Evolutionary conservation across 257 asterid species (phyloP).

Genomic region (Striga asiatica): DNA sequence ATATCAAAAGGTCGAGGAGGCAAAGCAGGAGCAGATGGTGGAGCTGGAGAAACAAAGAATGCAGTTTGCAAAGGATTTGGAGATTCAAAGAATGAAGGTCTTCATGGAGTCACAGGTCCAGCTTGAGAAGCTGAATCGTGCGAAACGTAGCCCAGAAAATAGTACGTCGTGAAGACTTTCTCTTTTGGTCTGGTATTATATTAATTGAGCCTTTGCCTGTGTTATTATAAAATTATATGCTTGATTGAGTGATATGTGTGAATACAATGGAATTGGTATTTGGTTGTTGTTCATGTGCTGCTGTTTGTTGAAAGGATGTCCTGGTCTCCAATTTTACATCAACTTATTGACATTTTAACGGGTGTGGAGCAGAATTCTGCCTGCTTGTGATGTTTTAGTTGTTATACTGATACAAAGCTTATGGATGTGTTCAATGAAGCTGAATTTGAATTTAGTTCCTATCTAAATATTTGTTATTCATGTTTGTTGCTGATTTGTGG

Average conservation of each 20-base stretch:
- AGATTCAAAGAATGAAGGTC: constrained; percentile 74
- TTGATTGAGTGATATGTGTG: not conserved
- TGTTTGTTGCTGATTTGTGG: too few relatives aligned
- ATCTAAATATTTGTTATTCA: not conserved
- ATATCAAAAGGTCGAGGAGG: constrained; percentile 73
- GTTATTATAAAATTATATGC: not conserved
- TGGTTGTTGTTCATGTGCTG: not conserved
- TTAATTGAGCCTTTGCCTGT: not conserved
- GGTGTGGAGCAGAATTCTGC: not conserved
- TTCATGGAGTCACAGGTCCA: constrained; percentile 69
- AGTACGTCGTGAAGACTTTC: constrained; percentile 27
- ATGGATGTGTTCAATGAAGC: not conserved
- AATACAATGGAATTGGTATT: not conserved
- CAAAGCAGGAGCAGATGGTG: constrained; percentile 76
- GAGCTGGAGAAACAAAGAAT: constrained; percentile 87
- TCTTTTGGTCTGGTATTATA: not conserved
- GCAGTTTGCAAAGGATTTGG: constrained; percentile 81
- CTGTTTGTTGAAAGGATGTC: not conserved
- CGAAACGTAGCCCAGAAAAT: constrained; percentile 28
- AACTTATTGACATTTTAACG: too few relatives aligned
- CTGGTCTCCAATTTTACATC: too few relatives aligned
- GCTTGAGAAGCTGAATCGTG: constrained; percentile 54
- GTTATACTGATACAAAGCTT: not conserved
- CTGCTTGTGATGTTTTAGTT: not conserved
- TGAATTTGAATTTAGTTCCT: not conserved